Conservation (phyloP, 768 basidiomycete genomes). For the Lactarius evosmus region DNA sequence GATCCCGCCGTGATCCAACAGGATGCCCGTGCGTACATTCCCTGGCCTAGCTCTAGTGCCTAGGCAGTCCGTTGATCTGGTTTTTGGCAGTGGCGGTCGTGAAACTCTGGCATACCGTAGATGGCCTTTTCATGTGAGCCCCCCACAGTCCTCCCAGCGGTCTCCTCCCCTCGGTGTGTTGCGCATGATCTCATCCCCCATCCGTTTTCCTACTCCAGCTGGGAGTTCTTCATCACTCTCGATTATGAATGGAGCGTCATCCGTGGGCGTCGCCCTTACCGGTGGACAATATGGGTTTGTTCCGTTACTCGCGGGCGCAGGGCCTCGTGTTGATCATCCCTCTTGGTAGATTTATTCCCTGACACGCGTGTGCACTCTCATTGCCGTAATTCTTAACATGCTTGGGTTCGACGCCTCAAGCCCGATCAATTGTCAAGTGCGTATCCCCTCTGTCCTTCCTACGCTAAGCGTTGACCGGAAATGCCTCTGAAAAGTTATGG, state of each 20-base stretch:
- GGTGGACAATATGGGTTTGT: slow-evolving; percentile 20
- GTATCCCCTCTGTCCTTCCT: background rate
- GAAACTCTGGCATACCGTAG: slow-evolving; percentile 12
- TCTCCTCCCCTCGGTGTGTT: no score
- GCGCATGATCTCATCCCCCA: background rate
- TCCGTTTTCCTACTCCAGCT: background rate
- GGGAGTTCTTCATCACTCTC: background rate
- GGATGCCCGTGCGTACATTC: background rate
- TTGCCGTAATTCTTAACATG: background rate
- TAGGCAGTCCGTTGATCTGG: background rate
- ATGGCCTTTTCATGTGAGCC: slow-evolving; percentile 16
- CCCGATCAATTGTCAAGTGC: slow-evolving; percentile 20
- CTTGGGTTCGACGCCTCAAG: background rate
- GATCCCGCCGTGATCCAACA: background rate
- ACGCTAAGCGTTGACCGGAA: background rate
- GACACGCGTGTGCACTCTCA: slow-evolving; percentile 2
- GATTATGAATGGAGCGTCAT: slow-evolving; percentile 2
- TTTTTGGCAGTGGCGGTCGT: background rate
- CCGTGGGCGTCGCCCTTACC: slow-evolving; percentile 3
- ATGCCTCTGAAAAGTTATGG: background rate
- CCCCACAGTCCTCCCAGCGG: background rate
- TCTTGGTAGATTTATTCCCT: slow-evolving; percentile 19
- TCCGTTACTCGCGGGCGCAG: background rate
- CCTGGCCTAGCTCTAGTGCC: background rate
- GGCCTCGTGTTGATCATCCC: background rate